Percentiles rank a stretch among this genome's conserved stretches.
Conservation (phyloP, 2,329 filamentous ascomycete genomes). For the Aureobasidium sp. region DNA sequence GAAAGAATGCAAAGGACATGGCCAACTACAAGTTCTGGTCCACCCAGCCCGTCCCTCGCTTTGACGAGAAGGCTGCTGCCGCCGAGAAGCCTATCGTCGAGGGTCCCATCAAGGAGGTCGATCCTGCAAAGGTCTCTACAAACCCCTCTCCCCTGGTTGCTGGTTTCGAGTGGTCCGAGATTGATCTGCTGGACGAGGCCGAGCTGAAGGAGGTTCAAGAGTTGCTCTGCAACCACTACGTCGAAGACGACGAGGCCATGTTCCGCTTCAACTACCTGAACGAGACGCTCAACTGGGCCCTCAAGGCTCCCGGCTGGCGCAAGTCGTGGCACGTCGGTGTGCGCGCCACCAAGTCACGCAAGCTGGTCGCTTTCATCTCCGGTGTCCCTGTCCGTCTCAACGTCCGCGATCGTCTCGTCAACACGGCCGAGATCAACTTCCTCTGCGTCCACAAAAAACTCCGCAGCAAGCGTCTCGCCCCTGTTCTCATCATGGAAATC, state of each 20-base stretch:
- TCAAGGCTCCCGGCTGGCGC: slow-evolving; percentile 90
- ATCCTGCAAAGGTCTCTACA: slow-evolving; percentile 68
- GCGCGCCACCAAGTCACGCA: slow-evolving; percentile 69
- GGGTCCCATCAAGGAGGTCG: slow-evolving; percentile 74
- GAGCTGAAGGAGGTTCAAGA: slow-evolving; percentile 85
- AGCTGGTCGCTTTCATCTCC: slow-evolving; percentile 91
- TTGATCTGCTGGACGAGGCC: slow-evolving; percentile 67
- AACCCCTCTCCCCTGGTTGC: slow-evolving; percentile 65
- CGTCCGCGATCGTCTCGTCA: slow-evolving; percentile 65
- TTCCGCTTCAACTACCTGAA: slow-evolving; percentile 95
- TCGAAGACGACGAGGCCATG: slow-evolving; percentile 94
- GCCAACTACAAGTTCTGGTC: slow-evolving; percentile 97
- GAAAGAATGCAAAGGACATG: slow-evolving; percentile 94
- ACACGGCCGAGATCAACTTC: slow-evolving; percentile 92
- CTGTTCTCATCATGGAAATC: slow-evolving; percentile 95
- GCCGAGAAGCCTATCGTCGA: slow-evolving; percentile 53
- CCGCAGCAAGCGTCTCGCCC: slow-evolving; percentile 81
- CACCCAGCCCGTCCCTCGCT: slow-evolving; percentile 88
- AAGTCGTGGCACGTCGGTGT: slow-evolving; percentile 94
- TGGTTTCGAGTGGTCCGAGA: slow-evolving; percentile 88
- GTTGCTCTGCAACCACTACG: slow-evolving; percentile 85
- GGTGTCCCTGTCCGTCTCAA: slow-evolving; percentile 79
- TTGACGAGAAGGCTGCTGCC: slow-evolving; percentile 46
- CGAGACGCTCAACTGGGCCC: slow-evolving; percentile 84
- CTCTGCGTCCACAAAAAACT: slow-evolving; percentile 98